Evolutionary conservation across 2,329 filamentous ascomycete species (phyloP).

Genomic region (Calycina marina): DNA sequence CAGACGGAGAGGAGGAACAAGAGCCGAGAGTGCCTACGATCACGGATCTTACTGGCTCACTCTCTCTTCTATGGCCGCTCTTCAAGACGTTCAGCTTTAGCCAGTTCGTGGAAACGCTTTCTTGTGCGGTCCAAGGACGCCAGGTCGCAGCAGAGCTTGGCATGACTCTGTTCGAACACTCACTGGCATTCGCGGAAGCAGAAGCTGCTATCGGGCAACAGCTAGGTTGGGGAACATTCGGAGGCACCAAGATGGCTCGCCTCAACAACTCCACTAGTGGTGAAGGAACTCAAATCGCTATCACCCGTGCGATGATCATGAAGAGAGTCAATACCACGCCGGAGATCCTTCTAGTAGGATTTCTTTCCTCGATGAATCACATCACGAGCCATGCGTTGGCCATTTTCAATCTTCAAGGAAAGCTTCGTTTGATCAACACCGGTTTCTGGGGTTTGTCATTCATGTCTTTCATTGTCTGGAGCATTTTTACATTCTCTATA

Average conservation of each 20-base stretch:
- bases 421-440: conserved; percentile 72
- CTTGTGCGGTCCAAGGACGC: conserved; percentile 75
- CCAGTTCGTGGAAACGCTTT: conserved; percentile 79
- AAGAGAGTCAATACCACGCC: conserved; percentile 75
- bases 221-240: conserved; percentile 51
- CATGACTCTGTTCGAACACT: conserved; percentile 95
- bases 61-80: conserved; percentile 61
- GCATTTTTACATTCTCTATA: conserved; percentile 46
- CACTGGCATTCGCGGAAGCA: conserved; percentile 87
- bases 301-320: conserved; percentile 54
- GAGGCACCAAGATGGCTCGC: conserved; percentile 11
- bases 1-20: conserved; percentile 25
- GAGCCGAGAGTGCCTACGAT: conserved; percentile 3
- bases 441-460: conserved; percentile 83
- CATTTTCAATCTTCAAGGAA: conserved; percentile 64
- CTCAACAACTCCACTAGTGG: conserved; percentile 11
- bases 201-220: conserved; percentile 76
- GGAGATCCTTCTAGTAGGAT: conserved; percentile 72
- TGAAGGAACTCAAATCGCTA: conserved; percentile 29
- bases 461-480: conserved; percentile 73
- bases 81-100: conserved; percentile 58
- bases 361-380: conserved; percentile 83
- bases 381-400: conserved; percentile 73
- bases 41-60: conserved; percentile 43
- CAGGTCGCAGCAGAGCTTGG: conserved; percentile 72